Conservation (phyloP, 208 protist genomes). For the Wallacemonas sp. region DNA sequence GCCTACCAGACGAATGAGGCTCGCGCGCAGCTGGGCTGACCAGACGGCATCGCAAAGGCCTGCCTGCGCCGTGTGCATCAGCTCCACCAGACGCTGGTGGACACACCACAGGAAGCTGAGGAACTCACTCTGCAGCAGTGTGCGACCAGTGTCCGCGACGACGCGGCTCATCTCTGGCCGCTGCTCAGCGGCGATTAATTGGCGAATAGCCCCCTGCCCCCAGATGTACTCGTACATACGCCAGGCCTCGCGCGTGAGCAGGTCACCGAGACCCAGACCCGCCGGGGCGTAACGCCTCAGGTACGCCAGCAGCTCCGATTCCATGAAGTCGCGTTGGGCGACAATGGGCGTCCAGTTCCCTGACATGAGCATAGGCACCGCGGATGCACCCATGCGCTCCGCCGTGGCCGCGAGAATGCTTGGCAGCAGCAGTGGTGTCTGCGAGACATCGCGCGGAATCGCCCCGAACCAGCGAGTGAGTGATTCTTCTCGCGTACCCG, state of each 20-base stretch:
- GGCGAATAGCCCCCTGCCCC: not conserved
- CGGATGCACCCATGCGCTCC: not conserved
- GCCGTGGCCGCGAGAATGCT: not conserved
- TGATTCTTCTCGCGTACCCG: not conserved
- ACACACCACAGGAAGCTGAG: not conserved
- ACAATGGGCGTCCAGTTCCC: not conserved
- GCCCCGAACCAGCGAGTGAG: not conserved
- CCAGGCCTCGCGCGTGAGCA: not conserved
- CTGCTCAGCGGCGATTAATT: not conserved
- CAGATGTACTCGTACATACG: conserved; percentile 1
- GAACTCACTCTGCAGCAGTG: not conserved
- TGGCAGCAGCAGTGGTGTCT: conserved; percentile 2
- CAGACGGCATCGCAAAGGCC: not conserved
- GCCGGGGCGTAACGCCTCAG: not conserved
- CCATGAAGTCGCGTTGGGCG: not conserved
- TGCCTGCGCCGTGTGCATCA: not conserved
- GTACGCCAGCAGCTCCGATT: not conserved
- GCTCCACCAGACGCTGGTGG: not conserved
- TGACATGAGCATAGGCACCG: not conserved
- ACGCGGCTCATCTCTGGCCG: not conserved
- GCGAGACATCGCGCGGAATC: not conserved
- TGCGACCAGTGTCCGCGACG: not conserved
- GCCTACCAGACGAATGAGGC: not conserved
- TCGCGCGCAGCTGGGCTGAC: not conserved
- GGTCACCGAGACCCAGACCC: not conserved